These are phyloP conservation scores for Monosporascus sp. DNA, from an alignment of 2,329 filamentous ascomycete genomes.

Conservation along the genomic window DNA sequence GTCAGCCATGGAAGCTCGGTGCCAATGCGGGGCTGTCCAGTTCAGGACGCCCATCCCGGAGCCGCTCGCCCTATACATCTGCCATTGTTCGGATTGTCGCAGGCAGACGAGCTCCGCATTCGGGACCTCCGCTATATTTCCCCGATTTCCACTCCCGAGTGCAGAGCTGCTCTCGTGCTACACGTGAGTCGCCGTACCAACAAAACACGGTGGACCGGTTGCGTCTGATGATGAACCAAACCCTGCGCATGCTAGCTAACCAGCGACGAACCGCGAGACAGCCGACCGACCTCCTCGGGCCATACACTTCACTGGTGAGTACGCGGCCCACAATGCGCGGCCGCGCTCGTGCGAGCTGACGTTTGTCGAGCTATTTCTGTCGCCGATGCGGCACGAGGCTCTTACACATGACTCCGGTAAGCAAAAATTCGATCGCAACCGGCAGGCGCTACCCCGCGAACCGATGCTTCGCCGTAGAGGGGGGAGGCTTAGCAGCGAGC, in stretches of 20 bases:
- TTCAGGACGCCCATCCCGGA: slow-evolving; percentile 57
- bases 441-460: background rate
- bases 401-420: slow-evolving; percentile 55
- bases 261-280: slow-evolving; percentile 24
- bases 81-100: slow-evolving; percentile 64
- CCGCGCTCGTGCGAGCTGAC: background rate
- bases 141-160: slow-evolving; percentile 54
- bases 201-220: too few relatives aligned
- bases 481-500: background rate
- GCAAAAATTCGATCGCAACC: slow-evolving; percentile 13
- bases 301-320: slow-evolving; percentile 53
- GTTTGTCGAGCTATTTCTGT: slow-evolving; percentile 54
- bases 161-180: slow-evolving; percentile 48
- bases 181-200: slow-evolving; percentile 35
- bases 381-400: slow-evolving; percentile 60
- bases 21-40: slow-evolving; percentile 58
- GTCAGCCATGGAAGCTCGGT: slow-evolving; percentile 49
- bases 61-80: slow-evolving; percentile 64
- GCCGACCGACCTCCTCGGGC: slow-evolving; percentile 52
- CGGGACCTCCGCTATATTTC: slow-evolving; percentile 66
- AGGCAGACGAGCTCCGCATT: slow-evolving; percentile 62
- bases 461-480: background rate
- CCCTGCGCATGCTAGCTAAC: slow-evolving; percentile 4
- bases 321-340: background rate
- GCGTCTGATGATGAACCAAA: too few relatives aligned